Base-by-base conservation (phyloP, 768 basidiomycete species). In the Hortiboletus campestris region DNA sequence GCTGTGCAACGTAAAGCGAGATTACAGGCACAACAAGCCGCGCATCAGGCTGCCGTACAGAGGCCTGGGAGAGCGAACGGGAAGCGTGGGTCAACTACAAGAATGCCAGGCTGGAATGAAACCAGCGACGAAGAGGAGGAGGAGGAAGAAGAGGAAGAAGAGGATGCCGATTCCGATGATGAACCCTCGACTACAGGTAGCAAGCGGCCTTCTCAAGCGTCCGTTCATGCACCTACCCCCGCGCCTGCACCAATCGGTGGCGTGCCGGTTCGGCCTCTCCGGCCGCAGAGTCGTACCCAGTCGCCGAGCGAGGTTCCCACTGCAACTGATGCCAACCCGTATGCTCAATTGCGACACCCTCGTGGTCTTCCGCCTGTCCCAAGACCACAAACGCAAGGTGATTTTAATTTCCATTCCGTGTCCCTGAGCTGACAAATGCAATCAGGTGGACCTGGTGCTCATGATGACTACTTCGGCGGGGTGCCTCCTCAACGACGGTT, bases 1-100 rank as follows among this genome's bases (percentile, higher is more conserved):
- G 93, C 93, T 38, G 84, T 84, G 20, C 88, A 98, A 66, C 81
- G 96, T 50, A 88, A 89, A 63, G 89, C 90, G 9, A 91, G 89
- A 67, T 79, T 82, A 14, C 86, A 95, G 65, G 91, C 88, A 12
- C 88, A 91, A 61, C 88, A 92, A 65, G 88, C 84, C 43, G 91
- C 91, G 1, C 83, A 87, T 32, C 83, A 92, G 41, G 88, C 88
- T 39, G 92, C 89, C 12, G 82, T 78, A 42, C 84, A 86, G 53
- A 83, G 82, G 64, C 94, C 88, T 43, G 94, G 88, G 49, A 78
- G 85, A 66, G 77, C 70, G 32, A 75, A 76, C 17, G 78, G 71
- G 34, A 74, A 59, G 62, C 63, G 64, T 60, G 71, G 63, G 61
- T 76, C 73, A n/a, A 78, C 80, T 62, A 75, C 73, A 32, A 75